These are phyloP conservation scores for Dothistroma septosporum DNA, from an alignment of 2,329 filamentous ascomycete species.

Conservation along the genomic window DNA sequence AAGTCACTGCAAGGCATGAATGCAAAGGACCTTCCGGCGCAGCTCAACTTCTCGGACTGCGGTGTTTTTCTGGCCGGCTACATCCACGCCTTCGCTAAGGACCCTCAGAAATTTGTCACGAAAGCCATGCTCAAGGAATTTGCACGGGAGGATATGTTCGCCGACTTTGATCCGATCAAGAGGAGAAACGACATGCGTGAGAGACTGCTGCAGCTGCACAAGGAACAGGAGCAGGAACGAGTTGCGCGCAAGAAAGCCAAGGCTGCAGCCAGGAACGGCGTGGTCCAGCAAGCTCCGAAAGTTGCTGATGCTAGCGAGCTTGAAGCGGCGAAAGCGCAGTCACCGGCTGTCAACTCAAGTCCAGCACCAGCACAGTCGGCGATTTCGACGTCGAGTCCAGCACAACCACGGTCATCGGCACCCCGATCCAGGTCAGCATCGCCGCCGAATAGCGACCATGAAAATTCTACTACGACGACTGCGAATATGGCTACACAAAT, in stretches of 20 bases:
- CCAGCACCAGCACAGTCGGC: neutral
- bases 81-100: constrained; percentile 70
- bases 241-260: constrained; percentile 39
- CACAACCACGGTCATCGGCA: no score
- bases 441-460: neutral
- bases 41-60: constrained; percentile 84
- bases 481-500: neutral
- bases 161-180: constrained; percentile 49
- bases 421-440: neutral
- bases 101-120: constrained; percentile 66
- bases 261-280: constrained; percentile 8
- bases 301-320: neutral
- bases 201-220: constrained; percentile 60
- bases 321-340: neutral
- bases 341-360: neutral
- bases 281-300: neutral
- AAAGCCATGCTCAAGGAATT: constrained; percentile 65
- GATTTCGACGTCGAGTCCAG: neutral
- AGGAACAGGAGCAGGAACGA: constrained; percentile 49
- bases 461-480: neutral
- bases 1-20: constrained; percentile 58
- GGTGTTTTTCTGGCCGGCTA: constrained; percentile 84
- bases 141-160: constrained; percentile 53
- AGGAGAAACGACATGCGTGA: constrained; percentile 64
- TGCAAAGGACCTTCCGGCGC: constrained; percentile 70